Base-by-base conservation (phyloP, 169 alveolate species). In the Eimeria maxima region DNA sequence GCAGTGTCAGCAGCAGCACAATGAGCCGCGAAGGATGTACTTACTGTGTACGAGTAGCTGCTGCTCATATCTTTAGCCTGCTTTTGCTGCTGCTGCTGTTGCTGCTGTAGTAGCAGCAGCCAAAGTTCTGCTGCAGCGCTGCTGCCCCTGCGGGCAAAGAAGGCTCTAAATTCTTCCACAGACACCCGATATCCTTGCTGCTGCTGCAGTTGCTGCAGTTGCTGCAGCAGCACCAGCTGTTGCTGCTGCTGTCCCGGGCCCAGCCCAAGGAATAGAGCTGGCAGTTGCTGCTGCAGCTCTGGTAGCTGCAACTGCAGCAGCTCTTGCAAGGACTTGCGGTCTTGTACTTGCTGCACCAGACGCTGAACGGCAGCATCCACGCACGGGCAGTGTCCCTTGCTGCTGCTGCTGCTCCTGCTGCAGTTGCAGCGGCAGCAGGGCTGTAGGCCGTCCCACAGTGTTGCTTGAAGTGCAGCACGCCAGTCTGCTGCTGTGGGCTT, bases 51-150 rank as follows among this genome's bases (percentile, higher is more conserved):
- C 0, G n/a, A 24, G 44, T n/a, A 14, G 71, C 60, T 53, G 11
- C 71, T 44, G 33, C 71, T 44, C 44, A 47, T 22, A 10, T 22
- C 71, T 44, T 47, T 47, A 16, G 50, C 57, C 57, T 2, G 60
- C 71, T 50, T 33, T 45, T 80, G 90, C 90, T 47, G 90, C 90
- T 80, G 90, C 67, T 38, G 88, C 71, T 50, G 65, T 45, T 80
- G 90, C 90, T 47, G 90, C 90, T 80, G 90, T 71, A 80, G 90
- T 4, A 80, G 90, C 90, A 80, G 71, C 90, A 80, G 90, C 90
- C 90, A 80, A 1, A 80, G 90, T 13, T 80, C 90, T 3, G 90
- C 71, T n/a, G 71, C 65, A 10, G 90, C 47, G 45, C 71, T 24
- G 90, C 65, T 47, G 71, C 90, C 90, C 69, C 44, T 80, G 29